Base-by-base conservation (phyloP, 1,139 yeast genomes). In the Geotrichum reessii region DNA sequence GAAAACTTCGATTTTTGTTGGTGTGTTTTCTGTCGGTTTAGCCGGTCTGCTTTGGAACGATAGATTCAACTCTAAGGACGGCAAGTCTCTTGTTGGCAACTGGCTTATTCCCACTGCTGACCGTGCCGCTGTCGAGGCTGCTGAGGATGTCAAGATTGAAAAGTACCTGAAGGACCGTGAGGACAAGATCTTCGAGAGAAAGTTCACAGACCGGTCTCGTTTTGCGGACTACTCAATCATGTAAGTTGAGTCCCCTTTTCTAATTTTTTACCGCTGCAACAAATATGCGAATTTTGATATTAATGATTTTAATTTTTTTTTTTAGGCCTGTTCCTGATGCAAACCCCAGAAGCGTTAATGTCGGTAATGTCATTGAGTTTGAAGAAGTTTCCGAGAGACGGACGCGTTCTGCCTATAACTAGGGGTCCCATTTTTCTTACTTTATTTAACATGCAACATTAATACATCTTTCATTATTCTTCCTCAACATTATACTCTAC, bases 81-180 rank as follows among this genome's bases (percentile, higher is more conserved):
- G 64, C 55, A 66, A 65, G 57, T 65, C 70, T 12, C 47, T 63
- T 5, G 59, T 68, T 55, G 71, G 71, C 40, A 67, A 68, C 62
- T 61, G 64, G 66, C 61, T 67, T 51, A 63, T 64, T 54, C 67
- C 68, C 27, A 44, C 57, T 25, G 1, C 54, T 12, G 51, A 54
- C 37, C 52, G 63, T 25, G 63, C 59, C 17, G 66, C 61, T 48
- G 64, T 64, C n/a, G 63, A 60, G 57, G 56, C 56, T 50, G 57
- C 82, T 19, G 60, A 53, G 17, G 50, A 58, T 40, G 60, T 58
- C 5, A n/a, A 28, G 17, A 12, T 46, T 28, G 62, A 47, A 6
- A 17, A 33, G 28, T 28, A 21, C 19, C 6, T 42, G n/a, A 53
- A 57, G 37, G 40, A 21, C 2, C 46, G 60, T 25, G 58, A 56